phyloP scores from a whole-genome alignment of 345 rosid genomes.

The Salix dunnii region DNA sequence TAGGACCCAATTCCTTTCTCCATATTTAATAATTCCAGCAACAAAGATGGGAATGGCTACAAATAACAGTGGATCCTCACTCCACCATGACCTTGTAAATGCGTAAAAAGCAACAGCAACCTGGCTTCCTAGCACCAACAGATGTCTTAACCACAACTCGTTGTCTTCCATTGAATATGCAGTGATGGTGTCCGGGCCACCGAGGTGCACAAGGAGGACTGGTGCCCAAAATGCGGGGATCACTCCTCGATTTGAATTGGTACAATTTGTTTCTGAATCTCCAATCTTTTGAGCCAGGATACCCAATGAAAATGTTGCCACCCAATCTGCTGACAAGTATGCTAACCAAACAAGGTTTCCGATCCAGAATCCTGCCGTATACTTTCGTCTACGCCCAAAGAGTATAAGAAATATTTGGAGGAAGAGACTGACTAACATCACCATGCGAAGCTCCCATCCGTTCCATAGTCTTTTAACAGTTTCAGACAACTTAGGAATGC shows the following conservation, averaged over 20 bases:
- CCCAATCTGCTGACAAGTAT: background rate
- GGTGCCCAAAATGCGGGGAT: constrained; percentile 6
- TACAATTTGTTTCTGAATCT: background rate
- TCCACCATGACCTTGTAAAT: constrained; percentile 14
- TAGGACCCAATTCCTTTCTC: constrained; percentile 41
- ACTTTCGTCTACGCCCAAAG: background rate
- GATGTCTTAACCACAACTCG: constrained; percentile 37
- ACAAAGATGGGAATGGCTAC: constrained; percentile 13
- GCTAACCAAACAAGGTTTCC: background rate
- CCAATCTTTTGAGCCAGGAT: background rate
- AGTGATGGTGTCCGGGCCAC: constrained; percentile 23
- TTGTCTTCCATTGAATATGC: constrained; percentile 39
- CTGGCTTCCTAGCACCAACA: constrained; percentile 25
- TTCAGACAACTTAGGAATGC: background rate
- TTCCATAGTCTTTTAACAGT: background rate
- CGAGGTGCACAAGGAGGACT: background rate
- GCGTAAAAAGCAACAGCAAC: constrained; percentile 20
- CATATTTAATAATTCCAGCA: constrained; percentile 38
- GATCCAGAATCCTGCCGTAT: background rate
- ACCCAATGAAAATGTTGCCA: background rate
- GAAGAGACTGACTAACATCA: background rate
- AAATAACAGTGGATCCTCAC: background rate
- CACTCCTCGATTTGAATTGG: background rate
- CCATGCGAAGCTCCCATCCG: background rate
- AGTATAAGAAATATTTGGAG: background rate